A percentile compares a stretch with the other conserved stretches of the same genome.
These are phyloP conservation scores for Plasmodium malariae DNA, from an alignment of 169 alveolate genomes.

Conservation along the genomic window DNA sequence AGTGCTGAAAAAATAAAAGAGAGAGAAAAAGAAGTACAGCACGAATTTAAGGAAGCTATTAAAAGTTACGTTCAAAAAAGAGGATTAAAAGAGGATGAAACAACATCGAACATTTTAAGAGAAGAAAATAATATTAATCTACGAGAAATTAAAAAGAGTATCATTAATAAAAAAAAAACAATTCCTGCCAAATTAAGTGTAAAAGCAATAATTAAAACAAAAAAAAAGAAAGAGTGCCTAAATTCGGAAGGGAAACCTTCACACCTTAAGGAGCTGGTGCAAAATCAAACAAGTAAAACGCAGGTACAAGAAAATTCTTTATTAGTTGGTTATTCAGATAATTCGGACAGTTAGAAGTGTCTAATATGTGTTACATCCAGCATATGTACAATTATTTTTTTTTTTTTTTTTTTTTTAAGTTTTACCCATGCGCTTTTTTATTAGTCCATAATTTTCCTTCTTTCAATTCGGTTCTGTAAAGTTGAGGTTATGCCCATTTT, in stretches of 20 bases:
- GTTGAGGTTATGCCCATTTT: too few species aligned
- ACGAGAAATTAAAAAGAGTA: conserved; percentile 28
- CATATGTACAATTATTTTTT: not conserved
- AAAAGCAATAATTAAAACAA: conserved; percentile 69
- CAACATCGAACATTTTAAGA: not conserved
- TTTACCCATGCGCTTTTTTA: not conserved
- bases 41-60: conserved; percentile 65
- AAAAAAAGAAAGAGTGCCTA: conserved; percentile 31
- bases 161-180: conserved; percentile 45
- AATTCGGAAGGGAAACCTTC: too few species aligned
- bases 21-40: conserved; percentile 39
- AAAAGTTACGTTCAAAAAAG: conserved; percentile 40
- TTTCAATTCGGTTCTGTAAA: too few species aligned
- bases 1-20: conserved; percentile 39
- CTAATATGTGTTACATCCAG: not conserved
- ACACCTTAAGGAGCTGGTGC: too few species aligned
- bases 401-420: not conserved
- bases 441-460: too few species aligned
- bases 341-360: conserved; percentile 18
- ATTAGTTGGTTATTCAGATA: conserved; percentile 58
- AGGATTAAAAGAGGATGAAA: conserved; percentile 17
- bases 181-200: conserved; percentile 9
- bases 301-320: not conserved
- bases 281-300: not conserved
- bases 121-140: conserved; percentile 27